Percentiles rank a stretch among this genome's conserved stretches.
Evolutionary conservation across 2,329 filamentous ascomycete species (phyloP).

Genomic region (Venturia aucupariae): DNA sequence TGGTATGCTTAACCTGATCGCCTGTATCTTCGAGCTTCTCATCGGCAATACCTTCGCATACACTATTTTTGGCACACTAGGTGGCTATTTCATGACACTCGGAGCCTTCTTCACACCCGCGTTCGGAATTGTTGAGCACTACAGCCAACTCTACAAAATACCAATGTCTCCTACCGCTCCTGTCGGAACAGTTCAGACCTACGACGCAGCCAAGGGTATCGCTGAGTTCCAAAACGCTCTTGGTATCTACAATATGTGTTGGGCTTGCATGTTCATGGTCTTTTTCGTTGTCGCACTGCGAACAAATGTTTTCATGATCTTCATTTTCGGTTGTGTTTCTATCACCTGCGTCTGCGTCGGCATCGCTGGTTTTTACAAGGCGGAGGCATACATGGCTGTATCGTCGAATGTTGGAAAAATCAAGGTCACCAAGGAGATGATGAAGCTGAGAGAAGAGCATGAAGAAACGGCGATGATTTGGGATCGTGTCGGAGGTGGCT

Average conservation of each 20-base stretch:
- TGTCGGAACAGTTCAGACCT: not conserved
- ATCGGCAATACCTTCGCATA: constrained; percentile 12
- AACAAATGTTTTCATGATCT: constrained; percentile 11
- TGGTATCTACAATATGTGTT: constrained; percentile 9
- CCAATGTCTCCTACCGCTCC: not conserved
- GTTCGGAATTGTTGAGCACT: constrained; percentile 1
- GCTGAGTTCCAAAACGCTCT: constrained; percentile 8
- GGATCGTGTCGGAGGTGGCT: constrained; percentile 7
- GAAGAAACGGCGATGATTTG: not conserved
- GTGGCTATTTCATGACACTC: constrained; percentile 8
- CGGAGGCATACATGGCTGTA: constrained; percentile 5
- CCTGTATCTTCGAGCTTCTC: constrained; percentile 9
- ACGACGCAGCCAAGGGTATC: not conserved
- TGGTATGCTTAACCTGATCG: constrained; percentile 1
- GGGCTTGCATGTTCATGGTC: constrained; percentile 10
- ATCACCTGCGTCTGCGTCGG: not conserved
- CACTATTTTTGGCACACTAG: constrained; percentile 9
- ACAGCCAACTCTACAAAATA: not conserved
- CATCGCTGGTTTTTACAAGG: not conserved
- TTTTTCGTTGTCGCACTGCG: constrained; percentile 11
- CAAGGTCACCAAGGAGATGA: not conserved
- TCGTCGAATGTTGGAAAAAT: not conserved
- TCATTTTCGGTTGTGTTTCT: constrained; percentile 8
- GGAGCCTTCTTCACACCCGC: constrained; percentile 10
- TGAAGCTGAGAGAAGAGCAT: not conserved